Base-by-base conservation (phyloP, 2,329 filamentous ascomycete genomes). In the Penicillium sp. region DNA sequence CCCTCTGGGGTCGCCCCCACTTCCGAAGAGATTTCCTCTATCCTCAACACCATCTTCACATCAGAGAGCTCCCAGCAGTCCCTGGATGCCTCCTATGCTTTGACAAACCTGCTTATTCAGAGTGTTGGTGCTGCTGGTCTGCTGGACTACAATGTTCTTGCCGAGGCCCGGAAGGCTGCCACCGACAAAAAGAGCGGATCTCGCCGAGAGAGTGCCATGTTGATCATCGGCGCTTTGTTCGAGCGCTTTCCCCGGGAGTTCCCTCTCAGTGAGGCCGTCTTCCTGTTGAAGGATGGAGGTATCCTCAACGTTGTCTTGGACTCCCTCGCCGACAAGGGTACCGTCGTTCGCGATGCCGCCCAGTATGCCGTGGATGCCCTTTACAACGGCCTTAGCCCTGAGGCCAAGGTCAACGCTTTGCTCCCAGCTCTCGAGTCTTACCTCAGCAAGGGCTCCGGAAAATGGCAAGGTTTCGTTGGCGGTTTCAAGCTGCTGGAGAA, bases 391-490 rank as follows among this genome's bases (percentile, higher is more conserved):
- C 79, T 99, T 60, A 87, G 85, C 69, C 79, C 91, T 53, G 94
- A 97, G 79, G 87, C 90, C 48, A 84, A 96, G 68, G 88, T 96
- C 50, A 84, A 85, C 60, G 92, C 89, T 20, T 82, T 99, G 41
- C 80, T 99, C 49, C 92, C 94, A 2, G 82, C 85, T 15, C 79
- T 99, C 40, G 77, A 81, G 59, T 76, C 82, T 50, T 97, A 97
- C 73, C 81, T 99, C 27, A 81, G 81, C 70, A 95, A 91, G 77
- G 86, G 85, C 69, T 89, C 91, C 15, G 92, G 90, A 63, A 99
- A 99, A 78, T 99, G 94, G 94, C 94, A 99, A 77, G 94, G 94
- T 57, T 90, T 90, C 15, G 90, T 97, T 51, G 92, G 89, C 57
- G 94, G 90, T 44, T 88, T 89, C 70, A 86, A 89, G 73, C 75